Percentiles rank a stretch among this genome's conserved stretches.
phyloP scores from a whole-genome alignment of 2,329 filamentous ascomycete species.

The Neofusicoccum umdonicola region DNA sequence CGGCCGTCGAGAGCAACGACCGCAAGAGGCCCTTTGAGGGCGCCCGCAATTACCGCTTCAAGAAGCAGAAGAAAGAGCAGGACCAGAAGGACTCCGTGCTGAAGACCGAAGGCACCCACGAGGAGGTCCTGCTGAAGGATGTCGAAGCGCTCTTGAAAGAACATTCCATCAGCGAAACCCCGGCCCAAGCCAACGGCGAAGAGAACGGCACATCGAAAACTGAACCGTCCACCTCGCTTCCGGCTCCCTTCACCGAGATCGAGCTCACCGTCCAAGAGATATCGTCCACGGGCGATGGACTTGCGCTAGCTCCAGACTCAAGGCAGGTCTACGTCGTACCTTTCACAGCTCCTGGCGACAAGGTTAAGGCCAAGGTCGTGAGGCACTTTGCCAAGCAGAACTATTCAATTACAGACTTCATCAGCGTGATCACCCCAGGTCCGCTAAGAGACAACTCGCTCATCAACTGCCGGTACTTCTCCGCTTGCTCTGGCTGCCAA shows the following conservation, averaged over 20 bases:
- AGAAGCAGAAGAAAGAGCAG: conserved; percentile 47
- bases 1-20: conserved; percentile 31
- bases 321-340: conserved; percentile 80
- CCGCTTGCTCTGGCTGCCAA: conserved; percentile 85
- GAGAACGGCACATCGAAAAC: background rate
- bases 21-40: conserved; percentile 35
- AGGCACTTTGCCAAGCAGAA: conserved; percentile 64
- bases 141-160: conserved; percentile 43
- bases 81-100: conserved; percentile 34
- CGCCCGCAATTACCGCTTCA: conserved; percentile 35
- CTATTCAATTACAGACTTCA: conserved; percentile 77
- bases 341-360: conserved; percentile 84
- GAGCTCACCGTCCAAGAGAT: conserved; percentile 78
- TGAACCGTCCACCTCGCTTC: conserved; percentile 7
- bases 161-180: conserved; percentile 23
- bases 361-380: conserved; percentile 73
- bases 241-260: conserved; percentile 41
- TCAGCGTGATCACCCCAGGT: conserved; percentile 73
- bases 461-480: conserved; percentile 82
- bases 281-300: conserved; percentile 88
- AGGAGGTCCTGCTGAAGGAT: conserved; percentile 49
- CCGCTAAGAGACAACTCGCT: conserved; percentile 73
- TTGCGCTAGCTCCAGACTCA: conserved; percentile 68
- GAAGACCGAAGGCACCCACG: conserved; percentile 46
- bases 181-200: conserved; percentile 18